Percentiles rank a stretch among this genome's conserved stretches.
These are phyloP conservation scores for Arachis stenosperma DNA, from an alignment of 306 rosid species.

Conservation along the genomic window DNA sequence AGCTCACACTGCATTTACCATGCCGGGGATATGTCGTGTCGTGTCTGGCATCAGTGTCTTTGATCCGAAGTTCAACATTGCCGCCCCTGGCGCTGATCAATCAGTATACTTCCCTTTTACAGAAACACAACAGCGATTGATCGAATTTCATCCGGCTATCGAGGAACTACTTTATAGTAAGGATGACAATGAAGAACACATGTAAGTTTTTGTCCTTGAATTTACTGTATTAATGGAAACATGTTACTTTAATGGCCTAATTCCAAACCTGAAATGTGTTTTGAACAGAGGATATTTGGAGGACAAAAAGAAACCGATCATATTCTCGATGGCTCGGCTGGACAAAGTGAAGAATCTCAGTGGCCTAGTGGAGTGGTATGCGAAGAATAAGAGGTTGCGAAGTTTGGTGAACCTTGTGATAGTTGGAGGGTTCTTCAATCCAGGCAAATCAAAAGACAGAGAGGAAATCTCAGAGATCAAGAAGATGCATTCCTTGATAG, in stretches of 20 bases:
- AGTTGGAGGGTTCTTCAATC: conserved; percentile 90
- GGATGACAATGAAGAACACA: conserved; percentile 51
- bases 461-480: conserved; percentile 87
- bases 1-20: conserved; percentile 80
- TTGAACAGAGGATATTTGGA: conserved; percentile 79
- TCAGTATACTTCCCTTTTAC: conserved; percentile 77
- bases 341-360: conserved; percentile 92
- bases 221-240: background rate
- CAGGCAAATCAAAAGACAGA: conserved; percentile 87
- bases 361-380: conserved; percentile 90
- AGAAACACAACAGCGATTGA: conserved; percentile 44
- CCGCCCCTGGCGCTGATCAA: conserved; percentile 96
- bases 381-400: conserved; percentile 70
- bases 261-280: conserved; percentile 27
- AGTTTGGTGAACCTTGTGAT: conserved; percentile 77
- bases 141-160: conserved; percentile 47
- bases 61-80: conserved; percentile 93
- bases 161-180: conserved; percentile 54
- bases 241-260: conserved; percentile 30
- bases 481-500: conserved; percentile 77
- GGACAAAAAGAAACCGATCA: conserved; percentile 84
- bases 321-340: conserved; percentile 93
- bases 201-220: conserved; percentile 38
- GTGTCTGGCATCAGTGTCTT: conserved; percentile 84
- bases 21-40: conserved; percentile 83